Base-by-base conservation (phyloP, 225 moss, liverwort and hornwort genomes). In the Polytrichum formosum region DNA sequence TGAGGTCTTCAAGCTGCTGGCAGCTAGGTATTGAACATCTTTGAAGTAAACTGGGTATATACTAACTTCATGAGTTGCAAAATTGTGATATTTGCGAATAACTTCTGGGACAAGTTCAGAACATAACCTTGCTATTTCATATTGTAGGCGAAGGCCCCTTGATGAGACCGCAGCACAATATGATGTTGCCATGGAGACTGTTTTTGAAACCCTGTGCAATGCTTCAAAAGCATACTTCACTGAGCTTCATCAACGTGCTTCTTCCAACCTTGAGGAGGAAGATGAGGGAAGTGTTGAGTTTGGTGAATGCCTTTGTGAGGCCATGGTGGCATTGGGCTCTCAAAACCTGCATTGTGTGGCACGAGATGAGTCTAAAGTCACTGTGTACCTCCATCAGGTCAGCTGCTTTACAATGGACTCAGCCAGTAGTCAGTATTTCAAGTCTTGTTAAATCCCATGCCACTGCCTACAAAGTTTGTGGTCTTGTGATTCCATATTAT, bases 261-360 rank as follows among this genome's bases (percentile, higher is more conserved):
- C 75, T 77, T 78, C 87, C 23, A 67, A 59, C 46, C 76, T 55
- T 66, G 73, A 68, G 63, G 75, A 76, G 62, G 68, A 85, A 63
- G 79, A 80, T 68, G 85, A 91, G 19, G 82, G 76, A 64, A 92
- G 84, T 70, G 70, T 71, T 63, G 92, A 93, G 16, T 98, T 92
- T 75, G 90, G 90, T 21, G 98, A 94, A 78, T 91, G 88, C 76
- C 80, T 98, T 30, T 94, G 98, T 82, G 98, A 98, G 74, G 94
- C 94, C 20, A 94, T 98, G 98, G 94, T 92, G 79, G 90, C 91
- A 54, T 85, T 98, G 72, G 98, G 98, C 28, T 84, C 77, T 61
- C 92, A 94, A n/a, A 92, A 98, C 77, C 85, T 98, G 26, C 80
- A 91, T 62, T 98, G 90, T 79, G 76, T 98, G 58, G 82, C 80